These are phyloP conservation scores for Berkeleyomyces rouxiae DNA, from an alignment of 2,329 filamentous ascomycete species.

Conservation along the genomic window DNA sequence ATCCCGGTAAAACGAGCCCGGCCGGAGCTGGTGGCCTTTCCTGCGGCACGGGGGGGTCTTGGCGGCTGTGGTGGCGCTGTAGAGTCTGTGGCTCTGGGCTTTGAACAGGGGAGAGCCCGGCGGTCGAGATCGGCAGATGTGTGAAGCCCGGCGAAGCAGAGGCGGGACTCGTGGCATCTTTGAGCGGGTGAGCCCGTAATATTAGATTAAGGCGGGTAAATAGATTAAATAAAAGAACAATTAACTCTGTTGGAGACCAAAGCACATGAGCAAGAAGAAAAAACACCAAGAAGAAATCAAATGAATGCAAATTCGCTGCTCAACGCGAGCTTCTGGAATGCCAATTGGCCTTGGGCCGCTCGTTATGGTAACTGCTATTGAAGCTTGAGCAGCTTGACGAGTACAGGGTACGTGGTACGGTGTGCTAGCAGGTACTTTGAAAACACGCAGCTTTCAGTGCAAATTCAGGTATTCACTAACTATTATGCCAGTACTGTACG, in stretches of 20 bases:
- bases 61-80: neutral
- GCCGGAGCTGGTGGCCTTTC: neutral
- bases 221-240: neutral
- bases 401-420: neutral
- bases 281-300: neutral
- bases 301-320: neutral
- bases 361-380: neutral
- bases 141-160: conserved; percentile 5
- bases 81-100: neutral
- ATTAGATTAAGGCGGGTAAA: neutral
- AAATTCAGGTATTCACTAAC: neutral
- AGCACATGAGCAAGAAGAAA: neutral
- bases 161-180: conserved; percentile 9
- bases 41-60: neutral
- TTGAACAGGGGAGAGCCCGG: neutral
- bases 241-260: neutral
- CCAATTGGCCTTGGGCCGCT: neutral
- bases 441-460: neutral
- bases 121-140: neutral
- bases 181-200: neutral
- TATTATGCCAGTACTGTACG: neutral
- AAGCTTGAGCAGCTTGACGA: neutral
- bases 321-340: neutral
- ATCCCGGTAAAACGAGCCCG: conserved; percentile 10
- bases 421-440: neutral